Conservation (phyloP, 257 asterid genomes). For the Solanum okadae region DNA sequence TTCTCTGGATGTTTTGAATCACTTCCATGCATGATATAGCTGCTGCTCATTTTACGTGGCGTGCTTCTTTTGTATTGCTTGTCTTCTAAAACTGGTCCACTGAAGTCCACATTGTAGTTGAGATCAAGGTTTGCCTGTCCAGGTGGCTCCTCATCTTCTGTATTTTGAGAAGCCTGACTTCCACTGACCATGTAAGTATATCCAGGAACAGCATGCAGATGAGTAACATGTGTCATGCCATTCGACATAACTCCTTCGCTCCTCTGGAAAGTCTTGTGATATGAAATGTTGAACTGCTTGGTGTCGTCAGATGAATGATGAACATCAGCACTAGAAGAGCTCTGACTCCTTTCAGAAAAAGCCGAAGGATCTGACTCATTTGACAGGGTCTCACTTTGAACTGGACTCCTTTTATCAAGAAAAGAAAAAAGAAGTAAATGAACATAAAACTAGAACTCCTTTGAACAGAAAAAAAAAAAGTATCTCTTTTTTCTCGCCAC, state of each 20-base stretch:
- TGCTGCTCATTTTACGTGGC: conserved; percentile 18
- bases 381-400: conserved; percentile 50
- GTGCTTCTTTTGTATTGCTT: conserved; percentile 14
- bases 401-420: conserved; percentile 52
- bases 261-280: conserved; percentile 28
- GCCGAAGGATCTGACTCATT: conserved; percentile 65
- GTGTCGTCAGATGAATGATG: conserved; percentile 19
- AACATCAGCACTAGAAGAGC: conserved; percentile 35
- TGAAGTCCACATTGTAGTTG: conserved; percentile 15
- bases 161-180: conserved; percentile 24
- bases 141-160: conserved; percentile 24
- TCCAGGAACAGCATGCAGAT: conserved; percentile 36
- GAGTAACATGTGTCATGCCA: conserved; percentile 25
- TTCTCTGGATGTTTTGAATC: conserved; percentile 16
- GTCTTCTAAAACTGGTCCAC: conserved; percentile 18
- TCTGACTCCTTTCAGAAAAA: conserved; percentile 41
- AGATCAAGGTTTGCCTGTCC: conserved; percentile 15
- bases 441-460: neutral
- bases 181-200: conserved; percentile 26
- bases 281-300: conserved; percentile 33
- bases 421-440: neutral
- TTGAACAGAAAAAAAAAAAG: neutral
- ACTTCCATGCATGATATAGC: conserved; percentile 9
- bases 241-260: conserved; percentile 21
- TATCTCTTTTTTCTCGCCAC: neutral